phyloP scores from a whole-genome alignment of 2,329 filamentous ascomycete genomes.

The Alternaria hordeiaustralica region DNA sequence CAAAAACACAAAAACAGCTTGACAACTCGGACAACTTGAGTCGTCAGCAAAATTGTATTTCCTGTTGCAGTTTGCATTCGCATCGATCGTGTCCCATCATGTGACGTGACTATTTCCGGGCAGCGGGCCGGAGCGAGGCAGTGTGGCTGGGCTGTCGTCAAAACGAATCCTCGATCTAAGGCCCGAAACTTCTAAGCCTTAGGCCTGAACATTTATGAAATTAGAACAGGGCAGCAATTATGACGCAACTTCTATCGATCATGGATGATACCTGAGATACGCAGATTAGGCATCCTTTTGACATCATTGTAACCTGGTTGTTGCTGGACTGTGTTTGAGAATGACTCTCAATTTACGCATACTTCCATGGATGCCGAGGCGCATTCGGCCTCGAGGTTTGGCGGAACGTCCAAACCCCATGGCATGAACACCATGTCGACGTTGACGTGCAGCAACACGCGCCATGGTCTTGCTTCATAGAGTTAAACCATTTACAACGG shows the following conservation, averaged over 20 bases:
- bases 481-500: neutral
- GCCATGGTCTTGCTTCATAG: neutral
- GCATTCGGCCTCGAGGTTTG: neutral
- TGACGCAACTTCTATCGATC: neutral
- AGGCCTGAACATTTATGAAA: neutral
- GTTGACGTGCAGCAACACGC: neutral
- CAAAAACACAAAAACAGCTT: too few species aligned
- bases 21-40: too few species aligned
- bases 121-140: conserved; percentile 14
- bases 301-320: neutral
- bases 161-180: neutral
- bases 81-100: too few species aligned
- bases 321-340: neutral
- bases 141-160: neutral
- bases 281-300: neutral
- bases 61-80: neutral
- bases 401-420: neutral
- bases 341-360: neutral
- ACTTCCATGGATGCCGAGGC: neutral
- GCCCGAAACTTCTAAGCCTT: neutral
- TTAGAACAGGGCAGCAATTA: neutral
- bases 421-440: neutral
- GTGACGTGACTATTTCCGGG: neutral
- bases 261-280: neutral
- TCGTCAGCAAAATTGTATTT: too few species aligned